Percentiles rank a stretch among this genome's conserved stretches.
phyloP scores from a whole-genome alignment of 1,284 basidiomycete genomes.

The Trichosporon sp. region DNA sequence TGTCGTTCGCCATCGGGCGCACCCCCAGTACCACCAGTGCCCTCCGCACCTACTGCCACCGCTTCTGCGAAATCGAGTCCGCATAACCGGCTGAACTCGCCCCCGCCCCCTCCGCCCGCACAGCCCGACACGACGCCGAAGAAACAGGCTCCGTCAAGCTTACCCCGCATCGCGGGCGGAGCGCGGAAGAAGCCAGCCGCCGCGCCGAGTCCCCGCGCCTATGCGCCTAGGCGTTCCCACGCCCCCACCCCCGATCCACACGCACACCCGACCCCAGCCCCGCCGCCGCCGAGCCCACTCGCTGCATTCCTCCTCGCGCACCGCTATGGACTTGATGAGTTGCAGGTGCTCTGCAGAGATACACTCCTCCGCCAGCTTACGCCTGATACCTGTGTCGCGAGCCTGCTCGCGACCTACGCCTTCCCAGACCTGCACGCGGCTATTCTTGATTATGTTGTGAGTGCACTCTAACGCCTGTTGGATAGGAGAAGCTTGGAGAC shows the following conservation, averaged over 20 bases:
- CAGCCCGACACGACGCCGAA: not conserved
- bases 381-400: conserved; percentile 69
- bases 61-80: not conserved
- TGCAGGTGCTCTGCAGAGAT: conserved; percentile 69
- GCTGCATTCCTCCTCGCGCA: conserved; percentile 80
- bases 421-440: conserved; percentile 47
- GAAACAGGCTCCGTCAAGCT: not conserved
- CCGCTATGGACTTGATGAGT: conserved; percentile 69
- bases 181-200: conserved; percentile 12
- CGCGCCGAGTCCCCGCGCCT: not conserved
- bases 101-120: not conserved
- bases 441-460: conserved; percentile 48
- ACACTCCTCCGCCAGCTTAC: conserved; percentile 75
- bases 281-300: conserved; percentile 64
- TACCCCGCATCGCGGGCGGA: conserved; percentile 11
- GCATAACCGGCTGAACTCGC: not conserved
- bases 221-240: conserved; percentile 40
- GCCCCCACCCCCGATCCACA: conserved; percentile 66
- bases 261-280: conserved; percentile 64
- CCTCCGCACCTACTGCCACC: not conserved
- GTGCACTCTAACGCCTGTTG: conserved; percentile 19
- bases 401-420: conserved; percentile 59
- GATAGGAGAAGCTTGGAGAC: not conserved
- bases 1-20: conserved; percentile 17
- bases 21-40: not conserved